Conservation (phyloP, 2,329 filamentous ascomycete genomes). For the Penicillium sp. region DNA sequence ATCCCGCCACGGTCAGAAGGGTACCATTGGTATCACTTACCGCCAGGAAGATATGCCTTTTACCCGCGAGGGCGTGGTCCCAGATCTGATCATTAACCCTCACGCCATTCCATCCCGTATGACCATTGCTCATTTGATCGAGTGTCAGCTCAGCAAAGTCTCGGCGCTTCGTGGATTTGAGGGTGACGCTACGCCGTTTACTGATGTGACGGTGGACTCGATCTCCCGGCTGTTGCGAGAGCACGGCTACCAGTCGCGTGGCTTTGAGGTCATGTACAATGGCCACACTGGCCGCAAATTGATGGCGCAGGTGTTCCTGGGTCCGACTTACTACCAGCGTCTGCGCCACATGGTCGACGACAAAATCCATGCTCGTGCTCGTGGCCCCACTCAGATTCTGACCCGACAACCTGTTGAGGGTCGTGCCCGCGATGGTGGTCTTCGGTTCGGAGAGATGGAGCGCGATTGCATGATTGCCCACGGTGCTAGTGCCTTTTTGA, state of each 20-base stretch:
- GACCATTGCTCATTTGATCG: conserved; percentile 99
- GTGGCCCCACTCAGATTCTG: conserved; percentile 93
- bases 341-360: conserved; percentile 99
- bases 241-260: conserved; percentile 92
- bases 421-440: conserved; percentile 93
- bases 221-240: conserved; percentile 80
- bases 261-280: conserved; percentile 98
- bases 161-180: conserved; percentile 89
- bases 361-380: conserved; percentile 98
- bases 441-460: conserved; percentile 99
- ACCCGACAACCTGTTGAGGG: conserved; percentile 96
- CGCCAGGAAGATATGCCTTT: conserved; percentile 99
- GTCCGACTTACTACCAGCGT: conserved; percentile 97
- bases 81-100: conserved; percentile 97
- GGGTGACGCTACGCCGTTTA: conserved; percentile 96
- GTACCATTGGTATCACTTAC: conserved; percentile 97
- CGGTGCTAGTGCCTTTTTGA: conserved; percentile 91
- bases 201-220: conserved; percentile 91
- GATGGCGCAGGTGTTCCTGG: conserved; percentile 90
- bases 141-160: conserved; percentile 95
- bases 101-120: conserved; percentile 99
- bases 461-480: conserved; percentile 99
- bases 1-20: conserved; percentile 97
- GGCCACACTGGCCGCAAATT: conserved; percentile 94
- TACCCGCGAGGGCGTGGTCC: conserved; percentile 80